Conservation (phyloP, 805 yeast species). For the Kodamaea jinghongensis region DNA sequence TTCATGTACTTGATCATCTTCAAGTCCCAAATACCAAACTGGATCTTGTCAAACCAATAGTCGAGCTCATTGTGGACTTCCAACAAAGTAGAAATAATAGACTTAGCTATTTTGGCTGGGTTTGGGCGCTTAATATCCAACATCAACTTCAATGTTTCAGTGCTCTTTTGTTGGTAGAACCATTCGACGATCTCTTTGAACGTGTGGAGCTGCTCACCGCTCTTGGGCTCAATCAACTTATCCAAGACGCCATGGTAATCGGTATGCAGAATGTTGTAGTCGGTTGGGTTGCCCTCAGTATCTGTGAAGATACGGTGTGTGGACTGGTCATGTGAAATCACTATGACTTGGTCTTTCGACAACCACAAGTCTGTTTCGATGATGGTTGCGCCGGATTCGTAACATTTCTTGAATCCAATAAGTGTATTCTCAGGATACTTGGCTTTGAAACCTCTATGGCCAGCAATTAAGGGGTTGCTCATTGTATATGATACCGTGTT, state of each 20-base stretch:
- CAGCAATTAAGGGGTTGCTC: conserved; percentile 30
- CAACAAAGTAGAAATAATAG: conserved; percentile 28
- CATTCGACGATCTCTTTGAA: conserved; percentile 33
- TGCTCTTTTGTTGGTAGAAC: conserved; percentile 26
- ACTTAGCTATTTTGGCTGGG: conserved; percentile 31
- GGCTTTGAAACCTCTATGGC: conserved; percentile 45
- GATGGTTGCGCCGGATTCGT: conserved; percentile 34
- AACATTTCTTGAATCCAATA: conserved; percentile 36
- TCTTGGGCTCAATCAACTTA: conserved; percentile 28
- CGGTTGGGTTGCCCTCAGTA: conserved; percentile 32
- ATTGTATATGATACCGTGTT: background rate
- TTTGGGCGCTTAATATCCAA: conserved; percentile 41
- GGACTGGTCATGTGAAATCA: conserved; percentile 39
- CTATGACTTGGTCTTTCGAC: conserved; percentile 34
- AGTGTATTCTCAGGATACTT: conserved; percentile 40
- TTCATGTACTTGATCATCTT: conserved; percentile 36
- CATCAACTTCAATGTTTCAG: conserved; percentile 25
- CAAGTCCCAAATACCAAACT: conserved; percentile 43
- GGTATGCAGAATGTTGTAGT: conserved; percentile 33
- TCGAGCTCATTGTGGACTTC: conserved; percentile 26
- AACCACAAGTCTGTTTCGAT: conserved; percentile 46
- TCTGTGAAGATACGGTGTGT: conserved; percentile 39
- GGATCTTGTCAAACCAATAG: conserved; percentile 39
- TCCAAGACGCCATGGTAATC: conserved; percentile 26
- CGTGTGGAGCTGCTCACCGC: conserved; percentile 32